phyloP scores from a whole-genome alignment of 148 eudicot genomes.

The Suaeda aralocaspica region DNA sequence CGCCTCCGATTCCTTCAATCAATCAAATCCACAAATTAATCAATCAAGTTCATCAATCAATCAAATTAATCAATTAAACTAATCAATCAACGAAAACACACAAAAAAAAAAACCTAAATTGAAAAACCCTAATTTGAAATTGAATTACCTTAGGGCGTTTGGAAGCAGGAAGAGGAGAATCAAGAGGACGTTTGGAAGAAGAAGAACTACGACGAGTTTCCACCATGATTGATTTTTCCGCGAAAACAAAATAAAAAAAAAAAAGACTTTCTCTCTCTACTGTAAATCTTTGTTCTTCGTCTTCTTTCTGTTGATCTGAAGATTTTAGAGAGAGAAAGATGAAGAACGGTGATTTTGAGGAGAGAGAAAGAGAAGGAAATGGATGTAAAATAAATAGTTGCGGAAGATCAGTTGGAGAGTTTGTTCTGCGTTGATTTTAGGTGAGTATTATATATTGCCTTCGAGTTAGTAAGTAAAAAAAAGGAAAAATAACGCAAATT shows the following conservation, averaged over 20 bases:
- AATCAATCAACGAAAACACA: not conserved
- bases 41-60: slow-evolving; percentile 7
- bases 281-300: not conserved
- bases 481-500: too few relatives aligned
- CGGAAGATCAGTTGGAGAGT: slow-evolving; percentile 31
- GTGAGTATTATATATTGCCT: slow-evolving; percentile 11
- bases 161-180: slow-evolving; percentile 46
- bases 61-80: not conserved
- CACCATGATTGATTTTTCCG: slow-evolving; percentile 44
- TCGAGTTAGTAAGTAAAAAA: too few relatives aligned
- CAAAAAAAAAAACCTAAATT: not conserved
- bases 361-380: not conserved
- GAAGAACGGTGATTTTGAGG: not conserved
- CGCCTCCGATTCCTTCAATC: slow-evolving; percentile 50
- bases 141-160: slow-evolving; percentile 64
- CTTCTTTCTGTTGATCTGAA: slow-evolving; percentile 28
- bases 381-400: slow-evolving; percentile 10
- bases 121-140: slow-evolving; percentile 7
- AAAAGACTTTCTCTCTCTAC: slow-evolving; percentile 8
- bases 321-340: slow-evolving; percentile 8
- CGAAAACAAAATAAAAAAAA: too few relatives aligned
- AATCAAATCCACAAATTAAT: slow-evolving; percentile 4
- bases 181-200: slow-evolving; percentile 64
- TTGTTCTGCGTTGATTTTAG: slow-evolving; percentile 27
- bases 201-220: slow-evolving; percentile 81